Evolutionary conservation across 2,329 filamentous ascomycete species (phyloP).

Genomic region (Onygena corvina): DNA sequence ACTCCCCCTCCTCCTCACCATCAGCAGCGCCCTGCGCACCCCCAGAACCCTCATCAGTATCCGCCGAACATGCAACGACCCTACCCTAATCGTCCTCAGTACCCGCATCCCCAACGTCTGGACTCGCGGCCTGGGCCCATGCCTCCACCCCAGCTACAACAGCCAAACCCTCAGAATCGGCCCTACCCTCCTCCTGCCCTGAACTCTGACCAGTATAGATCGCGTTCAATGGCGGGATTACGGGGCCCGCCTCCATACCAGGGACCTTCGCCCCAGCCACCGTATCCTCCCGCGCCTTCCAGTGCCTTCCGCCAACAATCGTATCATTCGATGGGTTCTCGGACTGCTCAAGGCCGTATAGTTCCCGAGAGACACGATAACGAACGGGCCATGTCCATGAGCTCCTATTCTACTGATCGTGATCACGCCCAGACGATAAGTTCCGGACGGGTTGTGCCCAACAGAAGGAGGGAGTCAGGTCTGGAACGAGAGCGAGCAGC

Average conservation of each 20-base stretch:
- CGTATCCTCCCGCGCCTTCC: conserved; percentile 54
- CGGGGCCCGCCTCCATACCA: conserved; percentile 63
- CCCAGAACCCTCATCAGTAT: conserved; percentile 20
- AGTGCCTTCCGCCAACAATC: conserved; percentile 68
- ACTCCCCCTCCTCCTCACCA: conserved; percentile 15
- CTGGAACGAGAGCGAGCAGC: conserved; percentile 13
- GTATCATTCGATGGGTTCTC: conserved; percentile 53
- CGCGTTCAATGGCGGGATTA: conserved; percentile 77
- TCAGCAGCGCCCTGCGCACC: conserved; percentile 20
- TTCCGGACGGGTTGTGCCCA: conserved; percentile 71
- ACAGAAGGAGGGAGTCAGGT: conserved; percentile 51
- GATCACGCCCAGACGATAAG: conserved; percentile 80
- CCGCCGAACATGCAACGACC: conserved; percentile 48
- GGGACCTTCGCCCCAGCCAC: conserved; percentile 45
- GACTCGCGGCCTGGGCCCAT: conserved; percentile 46
- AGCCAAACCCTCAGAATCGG: conserved; percentile 47
- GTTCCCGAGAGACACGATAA: conserved; percentile 89
- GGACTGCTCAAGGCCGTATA: conserved; percentile 79
- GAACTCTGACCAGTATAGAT: conserved; percentile 75
- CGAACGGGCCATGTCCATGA: conserved; percentile 94
- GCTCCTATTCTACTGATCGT: conserved; percentile 63
- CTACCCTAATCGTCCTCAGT: conserved; percentile 55
- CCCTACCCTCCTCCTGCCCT: conserved; percentile 56
- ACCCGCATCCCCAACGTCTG: conserved; percentile 59
- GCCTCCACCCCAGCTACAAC: conserved; percentile 42